Conservation (phyloP, 2,329 filamentous ascomycete species). For the Colletotrichum godetiae region DNA sequence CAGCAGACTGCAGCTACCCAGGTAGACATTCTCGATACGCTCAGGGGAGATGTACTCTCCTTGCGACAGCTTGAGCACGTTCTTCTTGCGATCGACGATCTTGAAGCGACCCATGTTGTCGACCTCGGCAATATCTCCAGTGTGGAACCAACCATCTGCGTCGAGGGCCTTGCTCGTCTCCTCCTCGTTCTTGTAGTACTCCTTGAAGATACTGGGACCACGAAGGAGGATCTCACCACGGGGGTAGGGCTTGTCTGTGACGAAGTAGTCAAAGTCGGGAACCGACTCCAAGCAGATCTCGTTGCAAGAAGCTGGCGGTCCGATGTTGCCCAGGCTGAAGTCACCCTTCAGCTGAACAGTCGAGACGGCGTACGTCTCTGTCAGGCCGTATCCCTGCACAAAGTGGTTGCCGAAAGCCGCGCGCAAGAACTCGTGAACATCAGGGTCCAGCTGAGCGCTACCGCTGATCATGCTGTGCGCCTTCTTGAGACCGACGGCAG, state of each 20-base stretch:
- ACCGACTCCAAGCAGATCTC: constrained; percentile 89
- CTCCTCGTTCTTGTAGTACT: constrained; percentile 90
- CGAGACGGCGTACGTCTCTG: constrained; percentile 87
- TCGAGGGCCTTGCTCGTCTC: constrained; percentile 88
- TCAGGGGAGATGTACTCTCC: constrained; percentile 99
- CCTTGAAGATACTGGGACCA: constrained; percentile 81
- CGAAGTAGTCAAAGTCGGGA: constrained; percentile 92
- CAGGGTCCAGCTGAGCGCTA: constrained; percentile 89
- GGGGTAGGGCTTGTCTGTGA: constrained; percentile 87
- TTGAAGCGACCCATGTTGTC: constrained; percentile 88
- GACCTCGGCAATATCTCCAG: constrained; percentile 88
- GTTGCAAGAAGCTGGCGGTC: constrained; percentile 72
- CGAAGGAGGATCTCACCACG: constrained; percentile 90
- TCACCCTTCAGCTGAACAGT: constrained; percentile 78
- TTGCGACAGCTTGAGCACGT: constrained; percentile 97
- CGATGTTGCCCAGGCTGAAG: constrained; percentile 83
- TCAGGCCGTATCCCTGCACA: constrained; percentile 91
- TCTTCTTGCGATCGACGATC: constrained; percentile 98
- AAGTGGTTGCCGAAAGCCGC: constrained; percentile 84
- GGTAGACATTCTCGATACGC: constrained; percentile 94
- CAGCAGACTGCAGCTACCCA: constrained; percentile 82
- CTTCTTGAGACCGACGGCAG: constrained; percentile 84
- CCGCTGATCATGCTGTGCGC: constrained; percentile 83
- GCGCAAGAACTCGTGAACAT: constrained; percentile 88
- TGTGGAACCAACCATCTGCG: constrained; percentile 95